Percentiles rank a stretch among this genome's conserved stretches.
These are phyloP conservation scores for Candida wancherniae DNA, from an alignment of 805 yeast species.

Conservation along the genomic window DNA sequence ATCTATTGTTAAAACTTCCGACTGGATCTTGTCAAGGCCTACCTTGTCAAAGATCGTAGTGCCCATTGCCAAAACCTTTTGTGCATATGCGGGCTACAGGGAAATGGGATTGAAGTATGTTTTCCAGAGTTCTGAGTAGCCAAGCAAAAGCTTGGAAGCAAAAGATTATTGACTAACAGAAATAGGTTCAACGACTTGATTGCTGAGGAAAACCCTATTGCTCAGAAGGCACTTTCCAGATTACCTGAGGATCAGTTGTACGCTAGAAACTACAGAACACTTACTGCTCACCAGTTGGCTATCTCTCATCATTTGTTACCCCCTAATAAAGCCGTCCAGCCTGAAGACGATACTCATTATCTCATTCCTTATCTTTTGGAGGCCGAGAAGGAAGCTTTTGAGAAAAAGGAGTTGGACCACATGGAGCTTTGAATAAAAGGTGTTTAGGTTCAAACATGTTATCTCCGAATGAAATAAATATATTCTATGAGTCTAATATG, in stretches of 20 bases:
- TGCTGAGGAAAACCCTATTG: constrained; percentile 78
- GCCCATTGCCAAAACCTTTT: constrained; percentile 76
- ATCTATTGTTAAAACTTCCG: constrained; percentile 67
- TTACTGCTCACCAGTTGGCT: constrained; percentile 87
- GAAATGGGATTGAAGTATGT: constrained; percentile 74
- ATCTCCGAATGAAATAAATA: constrained; percentile 1
- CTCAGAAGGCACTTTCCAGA: constrained; percentile 85
- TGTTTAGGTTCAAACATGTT: no score
- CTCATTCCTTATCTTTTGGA: constrained; percentile 86
- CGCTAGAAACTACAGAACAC: constrained; percentile 87
- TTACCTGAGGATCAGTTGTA: constrained; percentile 79
- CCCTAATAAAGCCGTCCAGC: constrained; percentile 66
- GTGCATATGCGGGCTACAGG: constrained; percentile 84
- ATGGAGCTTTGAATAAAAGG: constrained; percentile 31
- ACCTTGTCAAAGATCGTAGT: constrained; percentile 66
- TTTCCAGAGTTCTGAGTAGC: no score
- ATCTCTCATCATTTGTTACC: constrained; percentile 84
- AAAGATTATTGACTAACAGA: no score
- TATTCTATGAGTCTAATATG: constrained; percentile 1
- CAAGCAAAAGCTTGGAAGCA: no score
- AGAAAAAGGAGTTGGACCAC: constrained; percentile 86
- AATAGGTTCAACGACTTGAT: constrained; percentile 84
- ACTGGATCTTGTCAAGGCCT: constrained; percentile 78
- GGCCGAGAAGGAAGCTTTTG: constrained; percentile 88
- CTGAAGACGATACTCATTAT: constrained; percentile 79